Evolutionary conservation across 1,139 yeast species (phyloP), one percentile per base, ranked within the genome.

Genomic region (Suhomyces maxii): DNA sequence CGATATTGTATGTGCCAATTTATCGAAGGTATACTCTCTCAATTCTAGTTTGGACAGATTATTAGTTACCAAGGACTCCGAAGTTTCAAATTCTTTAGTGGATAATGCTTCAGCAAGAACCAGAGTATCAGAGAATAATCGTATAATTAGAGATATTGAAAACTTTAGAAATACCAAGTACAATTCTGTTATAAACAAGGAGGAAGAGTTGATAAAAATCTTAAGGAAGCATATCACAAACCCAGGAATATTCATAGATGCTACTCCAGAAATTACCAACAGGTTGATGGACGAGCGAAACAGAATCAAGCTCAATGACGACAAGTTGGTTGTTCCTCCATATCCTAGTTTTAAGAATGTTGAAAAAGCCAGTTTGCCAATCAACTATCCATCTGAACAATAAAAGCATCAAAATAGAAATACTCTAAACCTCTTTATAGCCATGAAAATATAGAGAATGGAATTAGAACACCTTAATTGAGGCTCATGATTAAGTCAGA

Each of bases 341-440:
- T 61, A 81, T 26, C 91, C 90, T 2, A 66, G 73, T 4, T 82
- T 83, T 59, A 79, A 76, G 53, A 82, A 83, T 57, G 81, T 83
- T 9, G 90, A 85, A 53, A 82, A 80, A 59, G 80, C 83, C 9
- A 68, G 67, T 43, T 63, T 67, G 30, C 67, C 76, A 7, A 56
- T 71, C 10, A 54, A 53, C 28, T 69, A 69, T 47, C 71, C 73
- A 2, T 57, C 55, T 18, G 57, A 56, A 26, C 54, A 42, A 41
- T 28, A 7, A 28, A 28, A 28, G n/a, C 31, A 12, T 35, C 8
- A 9, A 34, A 28, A 18, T 18, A 18, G 23, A 18, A 18, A 2
- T 18, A 18, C 6, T 18, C 4, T 18, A 4, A 4, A 18, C 23
- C 23, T 18, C 23, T 18, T 18, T 18, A 18, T 18, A 18, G 23